Conservation (phyloP, 2,329 filamentous ascomycete genomes). For the Colletotrichum plurivorum region DNA sequence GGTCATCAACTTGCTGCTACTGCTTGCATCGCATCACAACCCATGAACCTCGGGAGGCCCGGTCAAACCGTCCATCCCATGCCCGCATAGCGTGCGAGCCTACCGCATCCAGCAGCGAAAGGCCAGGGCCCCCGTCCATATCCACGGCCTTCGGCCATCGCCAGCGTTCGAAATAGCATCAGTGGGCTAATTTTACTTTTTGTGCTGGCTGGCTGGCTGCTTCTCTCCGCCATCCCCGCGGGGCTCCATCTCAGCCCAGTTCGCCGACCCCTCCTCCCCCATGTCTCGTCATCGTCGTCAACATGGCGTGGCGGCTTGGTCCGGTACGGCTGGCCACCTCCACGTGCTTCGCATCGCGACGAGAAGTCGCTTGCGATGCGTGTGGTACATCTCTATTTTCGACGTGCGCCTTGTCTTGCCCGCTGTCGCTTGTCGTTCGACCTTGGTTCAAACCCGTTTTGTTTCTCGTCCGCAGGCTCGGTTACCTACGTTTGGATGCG, state of each 20-base stretch:
- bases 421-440: slow-evolving; percentile 3
- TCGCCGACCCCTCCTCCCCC: not conserved
- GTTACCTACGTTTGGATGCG: not conserved
- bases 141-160: not conserved
- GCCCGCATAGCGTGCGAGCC: not conserved
- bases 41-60: not conserved
- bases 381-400: not conserved
- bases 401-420: not conserved
- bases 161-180: slow-evolving; percentile 36
- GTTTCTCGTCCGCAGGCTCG: not conserved
- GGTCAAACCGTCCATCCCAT: slow-evolving; percentile 12
- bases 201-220: not conserved
- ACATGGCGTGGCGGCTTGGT: slow-evolving; percentile 3
- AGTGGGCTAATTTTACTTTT: slow-evolving; percentile 31
- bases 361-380: too few species aligned
- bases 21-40: slow-evolving; percentile 1
- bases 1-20: not conserved
- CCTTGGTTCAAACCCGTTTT: not conserved
- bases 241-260: too few species aligned
- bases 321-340: not conserved
- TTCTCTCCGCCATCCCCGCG: not conserved
- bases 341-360: slow-evolving; percentile 2
- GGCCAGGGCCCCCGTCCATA: slow-evolving; percentile 5
- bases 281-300: not conserved
- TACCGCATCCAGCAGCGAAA: not conserved